phyloP scores from a whole-genome alignment of 768 basidiomycete genomes.

The Hygrophoropsis aurantiaca region DNA sequence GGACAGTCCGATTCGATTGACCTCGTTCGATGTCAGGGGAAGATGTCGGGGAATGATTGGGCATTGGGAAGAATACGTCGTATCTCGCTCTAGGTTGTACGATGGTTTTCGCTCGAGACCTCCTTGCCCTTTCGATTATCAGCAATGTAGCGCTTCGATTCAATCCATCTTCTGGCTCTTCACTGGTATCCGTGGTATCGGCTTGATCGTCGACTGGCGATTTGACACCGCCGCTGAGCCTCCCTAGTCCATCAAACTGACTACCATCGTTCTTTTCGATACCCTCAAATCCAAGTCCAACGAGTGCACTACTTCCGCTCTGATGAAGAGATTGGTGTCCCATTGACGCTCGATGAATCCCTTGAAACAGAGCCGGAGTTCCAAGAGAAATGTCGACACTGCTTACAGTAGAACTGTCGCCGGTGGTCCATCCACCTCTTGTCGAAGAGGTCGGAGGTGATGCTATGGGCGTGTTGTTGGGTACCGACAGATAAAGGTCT shows the following conservation, averaged over 20 bases:
- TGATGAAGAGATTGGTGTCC: not conserved
- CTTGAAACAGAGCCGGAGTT: not conserved
- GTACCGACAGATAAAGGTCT: constrained; percentile 15
- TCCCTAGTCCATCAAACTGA: constrained; percentile 27
- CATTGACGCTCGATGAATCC: not conserved
- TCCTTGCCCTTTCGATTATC: not conserved
- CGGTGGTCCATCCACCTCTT: not conserved
- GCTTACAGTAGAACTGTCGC: not conserved
- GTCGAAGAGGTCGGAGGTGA: not conserved
- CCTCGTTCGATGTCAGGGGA: constrained; percentile 11
- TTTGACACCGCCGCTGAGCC: constrained; percentile 26
- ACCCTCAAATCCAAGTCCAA: constrained; percentile 28
- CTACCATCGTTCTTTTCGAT: constrained; percentile 23
- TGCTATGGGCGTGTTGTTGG: constrained; percentile 26
- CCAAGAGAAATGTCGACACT: not conserved
- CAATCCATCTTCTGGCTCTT: constrained; percentile 16
- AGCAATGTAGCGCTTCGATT: not conserved
- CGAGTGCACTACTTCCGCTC: not conserved
- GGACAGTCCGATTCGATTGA: constrained; percentile 5
- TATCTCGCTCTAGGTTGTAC: constrained; percentile 19
- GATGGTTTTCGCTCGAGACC: constrained; percentile 10
- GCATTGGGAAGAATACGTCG: constrained; percentile 26
- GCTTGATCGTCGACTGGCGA: not conserved
- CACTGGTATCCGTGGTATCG: constrained; percentile 6
- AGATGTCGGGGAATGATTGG: constrained; percentile 1